phyloP scores from a whole-genome alignment of 106 monocot species.

The Acorus gramineus region DNA sequence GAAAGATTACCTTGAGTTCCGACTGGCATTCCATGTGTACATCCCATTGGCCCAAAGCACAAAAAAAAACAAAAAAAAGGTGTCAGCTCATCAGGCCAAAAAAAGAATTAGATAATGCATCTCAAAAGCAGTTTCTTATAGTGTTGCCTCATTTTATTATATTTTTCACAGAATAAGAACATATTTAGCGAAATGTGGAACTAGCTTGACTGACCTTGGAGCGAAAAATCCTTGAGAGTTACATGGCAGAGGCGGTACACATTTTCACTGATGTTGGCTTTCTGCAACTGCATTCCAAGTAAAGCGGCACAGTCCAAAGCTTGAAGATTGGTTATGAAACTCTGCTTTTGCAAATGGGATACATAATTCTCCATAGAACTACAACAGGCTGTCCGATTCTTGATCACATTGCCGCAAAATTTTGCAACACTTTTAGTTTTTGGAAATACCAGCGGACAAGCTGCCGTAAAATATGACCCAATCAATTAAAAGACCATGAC shows the following conservation, averaged over 20 bases:
- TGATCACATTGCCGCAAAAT: constrained; percentile 46
- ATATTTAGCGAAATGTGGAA: not conserved
- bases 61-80: constrained; percentile 7
- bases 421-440: constrained; percentile 44
- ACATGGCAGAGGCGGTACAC: constrained; percentile 70
- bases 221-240: constrained; percentile 92
- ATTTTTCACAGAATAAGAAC: no score
- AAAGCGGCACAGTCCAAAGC: constrained; percentile 73
- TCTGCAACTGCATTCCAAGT: constrained; percentile 66
- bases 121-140: no score
- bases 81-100: constrained; percentile 2
- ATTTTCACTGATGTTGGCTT: constrained; percentile 66
- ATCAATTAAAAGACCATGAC: no score
- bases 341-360: constrained; percentile 87
- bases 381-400: constrained; percentile 66
- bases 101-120: not conserved
- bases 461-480: constrained; percentile 20
- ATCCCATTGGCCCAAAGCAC: constrained; percentile 6
- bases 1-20: constrained; percentile 57
- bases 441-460: constrained; percentile 77
- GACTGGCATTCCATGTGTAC: constrained; percentile 29
- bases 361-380: constrained; percentile 66
- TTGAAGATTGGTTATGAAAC: constrained; percentile 96
- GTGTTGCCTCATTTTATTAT: no score
- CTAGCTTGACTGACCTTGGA: constrained; percentile 70